Base-by-base conservation (phyloP, 352 stramenopile genomes). In the Globisporangium emineosum region DNA sequence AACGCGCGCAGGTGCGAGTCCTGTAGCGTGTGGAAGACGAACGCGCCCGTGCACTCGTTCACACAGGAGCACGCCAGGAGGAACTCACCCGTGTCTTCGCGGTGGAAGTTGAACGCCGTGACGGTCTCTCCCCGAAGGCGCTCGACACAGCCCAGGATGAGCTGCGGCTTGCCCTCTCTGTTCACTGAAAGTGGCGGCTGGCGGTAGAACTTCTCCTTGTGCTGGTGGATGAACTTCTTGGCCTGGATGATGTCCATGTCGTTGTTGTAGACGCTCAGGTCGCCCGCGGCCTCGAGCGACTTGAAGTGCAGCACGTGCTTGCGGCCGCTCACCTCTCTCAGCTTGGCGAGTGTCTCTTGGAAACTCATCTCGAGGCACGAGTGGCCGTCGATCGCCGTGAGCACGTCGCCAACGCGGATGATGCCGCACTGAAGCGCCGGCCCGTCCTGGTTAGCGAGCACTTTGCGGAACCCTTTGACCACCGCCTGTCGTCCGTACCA, bases 31-130 rank as follows among this genome's bases (percentile, higher is more conserved):
- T 96, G 88, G 65, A 96, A 96, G 29, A 94, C 40, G 57, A 93
- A 93, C 10, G 70, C 73, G 15, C 87, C 85, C 8, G 80, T 87
- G 32, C 67, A 72, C n/a, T 90, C 84, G 57, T 81, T 90, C 56
- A 74, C 68, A 42, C 82, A 91, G 19, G 79, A 89, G n/a, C 78
- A 82, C 55, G 84, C 80, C 25, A 93, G 40, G 30, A 93, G 52
- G 59, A 93, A 93, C 70, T 89, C 83, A 47, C 86, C 85, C 27
- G 85, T 94, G 67, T 91, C 81, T 60, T 94, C 83, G 15, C 74
- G 76, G 40, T 96, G 82, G 50, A 96, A 86, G 66, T 95, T 90
- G 52, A 94, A 90, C 49, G 88, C 76, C 21, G 86, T 94, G n/a
- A 94, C 79, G n/a, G 77, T 78, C 21, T 91, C 77, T 4, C 88